Percentiles rank a stretch among this genome's conserved stretches.
Evolutionary conservation across 1,284 basidiomycete genomes (phyloP).

Genomic region (Albatrellus sp.): DNA sequence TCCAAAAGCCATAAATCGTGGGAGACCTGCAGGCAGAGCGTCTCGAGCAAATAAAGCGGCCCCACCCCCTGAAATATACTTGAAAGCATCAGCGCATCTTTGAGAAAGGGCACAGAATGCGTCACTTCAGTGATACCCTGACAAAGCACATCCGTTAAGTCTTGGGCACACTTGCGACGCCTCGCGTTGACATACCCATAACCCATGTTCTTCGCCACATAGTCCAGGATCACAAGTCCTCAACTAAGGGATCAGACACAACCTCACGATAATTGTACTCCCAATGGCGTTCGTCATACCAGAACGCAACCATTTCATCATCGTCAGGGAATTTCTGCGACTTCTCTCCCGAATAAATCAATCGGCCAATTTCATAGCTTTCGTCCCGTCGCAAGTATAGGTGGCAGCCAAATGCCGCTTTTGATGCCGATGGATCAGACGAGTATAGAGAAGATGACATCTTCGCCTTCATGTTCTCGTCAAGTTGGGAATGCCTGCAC

Average conservation of each 20-base stretch:
- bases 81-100: no score
- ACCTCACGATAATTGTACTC: conserved; percentile 8
- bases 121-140: no score
- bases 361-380: conserved; percentile 6
- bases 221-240: background rate
- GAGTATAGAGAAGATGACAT: conserved; percentile 6
- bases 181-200: no score
- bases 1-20: no score
- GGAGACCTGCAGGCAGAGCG: no score
- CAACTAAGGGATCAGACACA: conserved; percentile 1
- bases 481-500: conserved; percentile 7
- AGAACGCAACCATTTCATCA: conserved; percentile 10
- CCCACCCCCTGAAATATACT: no score
- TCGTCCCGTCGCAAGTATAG: conserved; percentile 5
- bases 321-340: conserved; percentile 8
- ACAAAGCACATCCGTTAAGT: no score
- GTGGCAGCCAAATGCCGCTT: conserved; percentile 7
- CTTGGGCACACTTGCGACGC: no score
- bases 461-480: conserved; percentile 2
- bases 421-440: background rate
- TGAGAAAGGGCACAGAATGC: no score
- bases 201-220: no score
- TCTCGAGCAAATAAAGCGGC: no score
- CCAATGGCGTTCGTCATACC: conserved; percentile 9
- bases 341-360: conserved; percentile 8